phyloP scores from a whole-genome alignment of 768 basidiomycete genomes.

The Pleurotus eryngii region DNA sequence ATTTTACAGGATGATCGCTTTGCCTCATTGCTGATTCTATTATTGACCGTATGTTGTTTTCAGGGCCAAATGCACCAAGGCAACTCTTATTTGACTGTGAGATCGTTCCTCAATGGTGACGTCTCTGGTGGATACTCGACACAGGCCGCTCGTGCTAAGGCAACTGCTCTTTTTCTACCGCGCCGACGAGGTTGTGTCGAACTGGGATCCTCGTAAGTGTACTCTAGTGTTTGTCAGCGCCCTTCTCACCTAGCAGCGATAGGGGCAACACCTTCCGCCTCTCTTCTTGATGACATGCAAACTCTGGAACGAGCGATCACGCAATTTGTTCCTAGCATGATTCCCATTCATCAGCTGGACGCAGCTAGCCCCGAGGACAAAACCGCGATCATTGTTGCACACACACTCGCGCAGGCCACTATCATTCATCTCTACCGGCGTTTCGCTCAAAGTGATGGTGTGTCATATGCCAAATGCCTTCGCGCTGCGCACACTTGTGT shows the following conservation, averaged over 20 bases:
- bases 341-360: slow-evolving; percentile 64
- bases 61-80: slow-evolving; percentile 53
- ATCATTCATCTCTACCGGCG: slow-evolving; percentile 63
- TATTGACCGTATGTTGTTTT: slow-evolving; percentile 43
- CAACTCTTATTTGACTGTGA: slow-evolving; percentile 55
- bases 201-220: slow-evolving; percentile 56
- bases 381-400: slow-evolving; percentile 53
- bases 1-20: slow-evolving; percentile 1
- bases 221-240: neutral
- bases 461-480: slow-evolving; percentile 63
- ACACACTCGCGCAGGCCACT: slow-evolving; percentile 66
- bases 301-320: slow-evolving; percentile 60
- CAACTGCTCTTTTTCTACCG: slow-evolving; percentile 70
- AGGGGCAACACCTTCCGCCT: slow-evolving; percentile 43
- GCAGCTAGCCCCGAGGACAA: slow-evolving; percentile 54
- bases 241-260: slow-evolving; percentile 10
- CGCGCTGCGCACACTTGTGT: slow-evolving; percentile 60
- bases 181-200: slow-evolving; percentile 56
- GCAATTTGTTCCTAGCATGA: slow-evolving; percentile 59
- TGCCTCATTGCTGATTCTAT: slow-evolving; percentile 12
- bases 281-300: slow-evolving; percentile 56
- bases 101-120: slow-evolving; percentile 54
- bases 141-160: slow-evolving; percentile 67
- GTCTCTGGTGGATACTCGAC: slow-evolving; percentile 55
- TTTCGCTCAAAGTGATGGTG: slow-evolving; percentile 53